These are phyloP conservation scores for Clitopilus passeckerianus DNA, from an alignment of 768 basidiomycete genomes.

Conservation along the genomic window DNA sequence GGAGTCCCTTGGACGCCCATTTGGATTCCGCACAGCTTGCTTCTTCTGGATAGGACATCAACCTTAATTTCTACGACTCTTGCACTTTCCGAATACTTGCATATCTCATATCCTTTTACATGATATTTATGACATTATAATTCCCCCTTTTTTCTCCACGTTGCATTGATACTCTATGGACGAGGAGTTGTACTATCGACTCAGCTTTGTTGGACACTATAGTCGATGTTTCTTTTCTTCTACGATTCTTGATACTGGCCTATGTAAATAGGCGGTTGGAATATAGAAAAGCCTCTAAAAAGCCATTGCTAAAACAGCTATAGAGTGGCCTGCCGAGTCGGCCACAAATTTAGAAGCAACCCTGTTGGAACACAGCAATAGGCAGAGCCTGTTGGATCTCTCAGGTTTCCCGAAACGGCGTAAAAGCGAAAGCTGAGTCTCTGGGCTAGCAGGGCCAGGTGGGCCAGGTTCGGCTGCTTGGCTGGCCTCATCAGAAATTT, in stretches of 20 bases:
- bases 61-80: conserved; percentile 2
- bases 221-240: not conserved
- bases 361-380: no score
- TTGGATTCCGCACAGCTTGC: no score
- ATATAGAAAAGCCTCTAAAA: not conserved
- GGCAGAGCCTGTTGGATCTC: no score
- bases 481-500: not conserved
- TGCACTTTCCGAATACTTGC: not conserved
- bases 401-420: no score
- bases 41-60: conserved; percentile 4
- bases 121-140: conserved; percentile 5
- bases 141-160: not conserved
- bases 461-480: not conserved
- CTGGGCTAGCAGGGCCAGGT: no score
- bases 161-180: not conserved
- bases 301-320: no score
- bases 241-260: not conserved
- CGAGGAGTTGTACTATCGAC: not conserved
- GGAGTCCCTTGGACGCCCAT: no score
- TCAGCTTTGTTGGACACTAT: not conserved
- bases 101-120: conserved; percentile 4
- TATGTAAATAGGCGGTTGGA: not conserved
- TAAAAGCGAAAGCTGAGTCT: no score
- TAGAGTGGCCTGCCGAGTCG: no score
- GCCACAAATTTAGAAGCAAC: no score